Evolutionary conservation across 2,329 filamentous ascomycete genomes (phyloP).

Genomic region (Penicillium fuscoglaucum): DNA sequence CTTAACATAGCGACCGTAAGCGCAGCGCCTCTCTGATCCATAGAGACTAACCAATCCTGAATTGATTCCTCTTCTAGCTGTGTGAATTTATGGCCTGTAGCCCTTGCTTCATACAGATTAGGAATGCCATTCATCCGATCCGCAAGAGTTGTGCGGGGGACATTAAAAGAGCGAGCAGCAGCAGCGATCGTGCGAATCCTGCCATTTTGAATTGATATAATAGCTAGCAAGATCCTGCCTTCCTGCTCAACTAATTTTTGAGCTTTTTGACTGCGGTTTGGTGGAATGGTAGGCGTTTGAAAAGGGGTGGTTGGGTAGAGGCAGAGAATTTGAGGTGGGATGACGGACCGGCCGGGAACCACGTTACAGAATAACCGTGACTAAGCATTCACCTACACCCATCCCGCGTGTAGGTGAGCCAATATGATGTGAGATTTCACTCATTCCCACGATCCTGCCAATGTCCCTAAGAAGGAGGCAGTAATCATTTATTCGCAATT

Average conservation of each 20-base stretch:
- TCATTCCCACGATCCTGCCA: no score
- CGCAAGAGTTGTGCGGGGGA: not conserved
- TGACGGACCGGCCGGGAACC: no score
- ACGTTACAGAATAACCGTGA: no score
- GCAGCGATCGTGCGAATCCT: not conserved
- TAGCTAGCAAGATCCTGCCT: conserved; percentile 4
- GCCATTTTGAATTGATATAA: not conserved
- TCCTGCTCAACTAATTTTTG: not conserved
- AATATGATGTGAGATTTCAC: no score
- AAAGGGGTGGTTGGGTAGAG: no score
- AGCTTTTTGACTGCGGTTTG: not conserved
- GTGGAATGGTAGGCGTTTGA: not conserved
- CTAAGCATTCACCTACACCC: no score
- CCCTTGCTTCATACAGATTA: not conserved
- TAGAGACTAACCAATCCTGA: not conserved
- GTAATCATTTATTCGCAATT: no score
- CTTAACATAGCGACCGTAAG: not conserved
- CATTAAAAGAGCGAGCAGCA: conserved; percentile 3
- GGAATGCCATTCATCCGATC: not conserved
- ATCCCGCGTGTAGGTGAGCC: no score
- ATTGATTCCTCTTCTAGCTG: not conserved
- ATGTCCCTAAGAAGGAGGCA: no score
- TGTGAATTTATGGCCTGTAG: conserved; percentile 5
- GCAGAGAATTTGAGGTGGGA: no score
- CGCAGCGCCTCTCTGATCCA: not conserved